Conservation (phyloP, 2,329 filamentous ascomycete species). For the Talaromyces funiculosus region DNA sequence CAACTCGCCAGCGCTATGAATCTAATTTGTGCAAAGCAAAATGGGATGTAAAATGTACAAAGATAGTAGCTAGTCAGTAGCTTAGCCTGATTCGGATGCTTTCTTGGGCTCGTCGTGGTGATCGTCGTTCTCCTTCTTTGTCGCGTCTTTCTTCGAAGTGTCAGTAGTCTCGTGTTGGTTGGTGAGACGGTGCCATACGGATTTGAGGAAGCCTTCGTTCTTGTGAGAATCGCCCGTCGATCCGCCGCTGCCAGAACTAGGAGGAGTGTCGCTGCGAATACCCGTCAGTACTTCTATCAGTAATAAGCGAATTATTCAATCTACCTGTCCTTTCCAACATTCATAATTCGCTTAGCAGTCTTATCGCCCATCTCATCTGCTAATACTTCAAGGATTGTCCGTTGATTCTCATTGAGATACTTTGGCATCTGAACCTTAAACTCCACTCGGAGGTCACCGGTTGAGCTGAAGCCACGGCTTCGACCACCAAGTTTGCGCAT, state of each 20-base stretch:
- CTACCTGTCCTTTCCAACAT: slow-evolving; percentile 58
- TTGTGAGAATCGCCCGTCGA: slow-evolving; percentile 53
- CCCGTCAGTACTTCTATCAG: not conserved
- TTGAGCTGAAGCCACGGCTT: slow-evolving; percentile 47
- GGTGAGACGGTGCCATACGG: slow-evolving; percentile 87
- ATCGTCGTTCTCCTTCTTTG: slow-evolving; percentile 17
- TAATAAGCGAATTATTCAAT: slow-evolving; percentile 20
- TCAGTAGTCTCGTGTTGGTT: slow-evolving; percentile 50
- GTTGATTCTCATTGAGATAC: slow-evolving; percentile 83
- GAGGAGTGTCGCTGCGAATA: slow-evolving; percentile 8
- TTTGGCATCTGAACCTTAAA: slow-evolving; percentile 96
- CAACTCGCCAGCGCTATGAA: slow-evolving; percentile 23
- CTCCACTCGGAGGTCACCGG: slow-evolving; percentile 84
- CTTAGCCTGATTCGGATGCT: slow-evolving; percentile 33
- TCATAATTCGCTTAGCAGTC: slow-evolving; percentile 88
- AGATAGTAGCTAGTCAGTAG: not conserved
- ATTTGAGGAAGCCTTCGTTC: slow-evolving; percentile 86
- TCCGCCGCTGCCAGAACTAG: slow-evolving; percentile 15
- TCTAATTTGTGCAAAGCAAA: slow-evolving; percentile 13
- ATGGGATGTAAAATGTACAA: not conserved
- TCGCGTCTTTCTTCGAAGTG: slow-evolving; percentile 21
- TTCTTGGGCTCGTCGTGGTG: slow-evolving; percentile 35
- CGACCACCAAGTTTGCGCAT: slow-evolving; percentile 79
- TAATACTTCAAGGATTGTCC: slow-evolving; percentile 89
- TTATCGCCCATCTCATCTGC: slow-evolving; percentile 95